phyloP scores from a whole-genome alignment of 768 basidiomycete species.

The Mycena rebaudengoi region DNA sequence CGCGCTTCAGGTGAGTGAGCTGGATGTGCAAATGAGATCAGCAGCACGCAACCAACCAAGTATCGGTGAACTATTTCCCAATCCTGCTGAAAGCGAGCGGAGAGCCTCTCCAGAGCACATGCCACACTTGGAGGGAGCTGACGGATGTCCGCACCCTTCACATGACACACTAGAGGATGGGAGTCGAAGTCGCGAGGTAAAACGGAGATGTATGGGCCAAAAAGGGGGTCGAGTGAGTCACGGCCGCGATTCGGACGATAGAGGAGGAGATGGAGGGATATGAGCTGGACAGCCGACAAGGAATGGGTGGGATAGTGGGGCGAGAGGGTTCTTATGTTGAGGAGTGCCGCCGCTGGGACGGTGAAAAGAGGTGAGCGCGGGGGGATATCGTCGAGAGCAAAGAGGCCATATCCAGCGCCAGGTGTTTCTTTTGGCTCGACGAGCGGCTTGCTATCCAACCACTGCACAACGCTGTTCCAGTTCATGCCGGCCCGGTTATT shows the following conservation, averaged over 20 bases:
- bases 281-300: slow-evolving; percentile 74
- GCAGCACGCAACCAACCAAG: slow-evolving; percentile 62
- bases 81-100: slow-evolving; percentile 62
- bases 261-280: slow-evolving; percentile 83
- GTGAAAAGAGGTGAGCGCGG: slow-evolving; percentile 69
- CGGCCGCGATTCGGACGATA: slow-evolving; percentile 58
- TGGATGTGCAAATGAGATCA: not conserved
- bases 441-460: not conserved
- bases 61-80: slow-evolving; percentile 61
- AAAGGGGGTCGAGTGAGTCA: slow-evolving; percentile 60
- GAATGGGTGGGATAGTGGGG: slow-evolving; percentile 62
- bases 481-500: not conserved
- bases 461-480: not conserved
- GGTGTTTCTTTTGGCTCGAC: slow-evolving; percentile 5
- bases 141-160: slow-evolving; percentile 50
- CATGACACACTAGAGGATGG: slow-evolving; percentile 73
- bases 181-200: slow-evolving; percentile 76
- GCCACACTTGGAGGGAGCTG: slow-evolving; percentile 58
- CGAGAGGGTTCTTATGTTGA: slow-evolving; percentile 77
- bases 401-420: not conserved
- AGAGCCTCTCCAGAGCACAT: slow-evolving; percentile 50
- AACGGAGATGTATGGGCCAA: slow-evolving; percentile 82
- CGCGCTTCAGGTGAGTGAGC: slow-evolving; percentile 22
- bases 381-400: slow-evolving; percentile 38
- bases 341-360: slow-evolving; percentile 72